Percentiles rank a stretch among this genome's conserved stretches.
These are phyloP conservation scores for Pichia pseudocactophila DNA, from an alignment of 805 yeast genomes.

Conservation along the genomic window DNA sequence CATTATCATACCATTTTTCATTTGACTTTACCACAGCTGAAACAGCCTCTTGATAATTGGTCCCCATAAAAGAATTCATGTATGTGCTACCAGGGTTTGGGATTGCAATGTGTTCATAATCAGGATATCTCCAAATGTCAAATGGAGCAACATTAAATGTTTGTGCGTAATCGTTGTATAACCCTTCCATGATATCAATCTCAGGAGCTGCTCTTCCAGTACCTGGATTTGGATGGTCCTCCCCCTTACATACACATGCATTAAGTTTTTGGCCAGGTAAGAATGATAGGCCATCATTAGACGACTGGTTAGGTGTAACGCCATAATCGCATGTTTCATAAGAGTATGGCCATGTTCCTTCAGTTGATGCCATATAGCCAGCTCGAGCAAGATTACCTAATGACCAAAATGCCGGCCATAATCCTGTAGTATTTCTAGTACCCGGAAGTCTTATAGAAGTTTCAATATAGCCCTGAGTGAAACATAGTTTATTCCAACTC, in stretches of 20 bases:
- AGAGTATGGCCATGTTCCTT: constrained; percentile 84
- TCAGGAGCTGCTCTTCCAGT: constrained; percentile 84
- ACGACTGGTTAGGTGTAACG: constrained; percentile 77
- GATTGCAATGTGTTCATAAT: constrained; percentile 29
- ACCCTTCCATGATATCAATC: constrained; percentile 75
- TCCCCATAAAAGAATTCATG: constrained; percentile 32
- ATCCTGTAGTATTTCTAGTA: constrained; percentile 57
- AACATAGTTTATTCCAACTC: constrained; percentile 77
- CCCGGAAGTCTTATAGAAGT: constrained; percentile 67
- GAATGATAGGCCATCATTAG: constrained; percentile 70
- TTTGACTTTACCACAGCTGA: constrained; percentile 30
- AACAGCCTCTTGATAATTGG: constrained; percentile 33
- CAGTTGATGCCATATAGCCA: constrained; percentile 68
- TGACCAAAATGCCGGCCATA: constrained; percentile 90
- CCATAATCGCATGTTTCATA: constrained; percentile 79
- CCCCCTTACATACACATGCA: constrained; percentile 66
- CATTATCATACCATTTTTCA: constrained; percentile 29
- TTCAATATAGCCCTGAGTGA: constrained; percentile 66
- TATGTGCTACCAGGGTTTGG: constrained; percentile 24
- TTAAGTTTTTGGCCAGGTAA: constrained; percentile 68
- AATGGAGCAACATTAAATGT: constrained; percentile 37
- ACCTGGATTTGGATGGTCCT: constrained; percentile 74
- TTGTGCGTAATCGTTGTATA: constrained; percentile 23
- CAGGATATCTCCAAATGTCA: constrained; percentile 36
- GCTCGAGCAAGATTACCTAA: constrained; percentile 82